phyloP scores from a whole-genome alignment of 495 filamentous ascomycete species.

The Podospora anserina region DNA sequence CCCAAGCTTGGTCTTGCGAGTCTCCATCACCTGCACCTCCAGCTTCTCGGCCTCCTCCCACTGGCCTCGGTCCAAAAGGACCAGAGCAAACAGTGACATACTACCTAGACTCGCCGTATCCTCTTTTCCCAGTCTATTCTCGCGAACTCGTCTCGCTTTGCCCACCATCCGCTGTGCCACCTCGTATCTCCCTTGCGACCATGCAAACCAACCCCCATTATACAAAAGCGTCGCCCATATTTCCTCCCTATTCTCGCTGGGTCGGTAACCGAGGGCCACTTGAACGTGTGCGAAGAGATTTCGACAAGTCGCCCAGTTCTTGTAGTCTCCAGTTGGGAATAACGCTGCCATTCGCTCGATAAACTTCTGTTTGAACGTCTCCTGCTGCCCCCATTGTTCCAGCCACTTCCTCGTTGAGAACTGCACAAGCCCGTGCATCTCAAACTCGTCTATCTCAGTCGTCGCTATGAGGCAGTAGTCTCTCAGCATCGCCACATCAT shows the following conservation, averaged over 20 bases:
- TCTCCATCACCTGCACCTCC: too few relatives aligned
- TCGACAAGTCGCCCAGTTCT: neutral
- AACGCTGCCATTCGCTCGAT: slow-evolving; percentile 33
- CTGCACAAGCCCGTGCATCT: slow-evolving; percentile 47
- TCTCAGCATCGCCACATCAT: slow-evolving; percentile 27
- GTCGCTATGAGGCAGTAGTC: slow-evolving; percentile 44
- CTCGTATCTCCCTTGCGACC: slow-evolving; percentile 24
- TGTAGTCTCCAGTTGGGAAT: slow-evolving; percentile 39
- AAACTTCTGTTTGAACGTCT: slow-evolving; percentile 38
- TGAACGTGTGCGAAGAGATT: slow-evolving; percentile 16
- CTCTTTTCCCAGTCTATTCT: slow-evolving; percentile 32
- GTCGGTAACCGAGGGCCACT: slow-evolving; percentile 16
- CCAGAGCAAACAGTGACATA: slow-evolving; percentile 28
- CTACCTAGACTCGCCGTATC: slow-evolving; percentile 33
- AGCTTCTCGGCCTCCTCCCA: slow-evolving; percentile 30
- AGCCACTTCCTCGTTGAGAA: slow-evolving; percentile 45
- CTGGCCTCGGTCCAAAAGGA: slow-evolving; percentile 28
- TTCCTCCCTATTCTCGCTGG: slow-evolving; percentile 14
- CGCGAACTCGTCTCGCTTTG: slow-evolving; percentile 17
- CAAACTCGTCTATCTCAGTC: slow-evolving; percentile 24
- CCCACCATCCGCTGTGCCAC: slow-evolving; percentile 18
- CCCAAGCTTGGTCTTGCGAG: too few relatives aligned
- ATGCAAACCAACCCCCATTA: slow-evolving; percentile 27
- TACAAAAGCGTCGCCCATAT: slow-evolving; percentile 23
- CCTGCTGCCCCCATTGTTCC: slow-evolving; percentile 26